Conservation (phyloP, 2,329 filamentous ascomycete species). For the Penicillium sp. region DNA sequence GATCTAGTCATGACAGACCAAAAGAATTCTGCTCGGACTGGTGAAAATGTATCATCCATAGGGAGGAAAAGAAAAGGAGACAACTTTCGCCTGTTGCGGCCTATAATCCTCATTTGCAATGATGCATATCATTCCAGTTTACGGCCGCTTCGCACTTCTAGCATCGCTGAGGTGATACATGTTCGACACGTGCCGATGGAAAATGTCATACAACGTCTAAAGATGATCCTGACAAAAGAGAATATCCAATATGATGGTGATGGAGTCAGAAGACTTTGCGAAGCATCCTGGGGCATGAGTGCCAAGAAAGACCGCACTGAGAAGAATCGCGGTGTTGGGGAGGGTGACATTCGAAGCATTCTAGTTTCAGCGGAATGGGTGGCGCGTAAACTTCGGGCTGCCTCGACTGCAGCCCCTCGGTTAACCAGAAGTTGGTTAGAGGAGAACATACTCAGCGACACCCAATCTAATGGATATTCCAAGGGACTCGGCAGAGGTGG, state of each 20-base stretch:
- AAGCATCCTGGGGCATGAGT: slow-evolving; percentile 62
- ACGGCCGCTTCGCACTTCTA: slow-evolving; percentile 78
- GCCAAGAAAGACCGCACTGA: slow-evolving; percentile 51
- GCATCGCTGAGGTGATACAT: slow-evolving; percentile 82
- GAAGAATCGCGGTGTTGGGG: slow-evolving; percentile 42
- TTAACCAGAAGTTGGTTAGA: slow-evolving; percentile 60
- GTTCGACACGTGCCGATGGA: slow-evolving; percentile 85
- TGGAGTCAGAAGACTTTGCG: slow-evolving; percentile 70
- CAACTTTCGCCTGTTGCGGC: slow-evolving; percentile 79
- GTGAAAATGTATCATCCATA: slow-evolving; percentile 12
- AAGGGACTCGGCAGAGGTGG: slow-evolving; percentile 61
- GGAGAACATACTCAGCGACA: slow-evolving; percentile 51
- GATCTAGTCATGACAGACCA: slow-evolving; percentile 84
- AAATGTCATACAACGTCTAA: slow-evolving; percentile 76
- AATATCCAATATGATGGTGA: slow-evolving; percentile 84
- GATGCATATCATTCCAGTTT: slow-evolving; percentile 92
- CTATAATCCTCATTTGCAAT: slow-evolving; percentile 92
- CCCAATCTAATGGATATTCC: slow-evolving; percentile 50
- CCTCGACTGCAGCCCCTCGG: slow-evolving; percentile 31
- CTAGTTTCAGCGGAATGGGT: slow-evolving; percentile 65
- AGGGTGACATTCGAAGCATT: slow-evolving; percentile 60
- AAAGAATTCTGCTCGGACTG: slow-evolving; percentile 58
- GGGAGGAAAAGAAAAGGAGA: slow-evolving; percentile 66
- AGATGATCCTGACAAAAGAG: slow-evolving; percentile 81
- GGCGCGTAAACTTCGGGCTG: slow-evolving; percentile 54